Evolutionary conservation across 2,329 filamentous ascomycete genomes (phyloP), one percentile per base, ranked within the genome.

Genomic region (Apiospora arundinis): DNA sequence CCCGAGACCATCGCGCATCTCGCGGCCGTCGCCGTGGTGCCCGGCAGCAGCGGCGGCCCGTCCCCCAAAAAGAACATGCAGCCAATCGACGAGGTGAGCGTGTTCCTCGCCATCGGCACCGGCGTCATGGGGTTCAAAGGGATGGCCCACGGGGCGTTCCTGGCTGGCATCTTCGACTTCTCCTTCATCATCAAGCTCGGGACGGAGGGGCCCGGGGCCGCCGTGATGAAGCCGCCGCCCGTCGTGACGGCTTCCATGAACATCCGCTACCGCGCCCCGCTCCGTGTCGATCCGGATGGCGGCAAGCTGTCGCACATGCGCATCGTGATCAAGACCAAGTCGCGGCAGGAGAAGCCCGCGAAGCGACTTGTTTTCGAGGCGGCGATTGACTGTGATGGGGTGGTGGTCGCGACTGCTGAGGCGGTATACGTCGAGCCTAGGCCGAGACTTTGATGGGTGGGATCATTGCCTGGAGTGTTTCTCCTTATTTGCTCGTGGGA

Each of bases 111-210:
- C 16, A 9, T 40, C 56, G 56, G 56, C 56, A 9, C 56, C 8
- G 56, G 56, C 18, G 56, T 63, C 56, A 63, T 40, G 56, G 56
- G 56, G 18, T 63, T 63, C 56, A 40, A 63, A 21, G 56, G 32
- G 8, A 63, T 23, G 56, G 56, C 56, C 32, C 56, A 63, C 32
- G 56, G 56, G 32, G 56, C 56, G 6, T 63, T 63, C 32, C 56
- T 63, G 56, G 56, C 56, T 3, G 56, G 56, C 32, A 63, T 63
- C 18, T n/a, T 63, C 56, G 56, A 63, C 32, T 23, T 63, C 32
- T 28, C 56, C 32, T 40, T 40, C 56, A 63, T 63, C 32, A 40
- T 63, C 56, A 63, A 63, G 32, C 56, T 63, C 9, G 56, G 56
- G 28, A 63, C 56, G 3, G 56, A 63, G 12, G 56, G 28, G 32